Conservation (phyloP, 192 early-diverging fungal genomes). For the Coemansia sp. region DNA sequence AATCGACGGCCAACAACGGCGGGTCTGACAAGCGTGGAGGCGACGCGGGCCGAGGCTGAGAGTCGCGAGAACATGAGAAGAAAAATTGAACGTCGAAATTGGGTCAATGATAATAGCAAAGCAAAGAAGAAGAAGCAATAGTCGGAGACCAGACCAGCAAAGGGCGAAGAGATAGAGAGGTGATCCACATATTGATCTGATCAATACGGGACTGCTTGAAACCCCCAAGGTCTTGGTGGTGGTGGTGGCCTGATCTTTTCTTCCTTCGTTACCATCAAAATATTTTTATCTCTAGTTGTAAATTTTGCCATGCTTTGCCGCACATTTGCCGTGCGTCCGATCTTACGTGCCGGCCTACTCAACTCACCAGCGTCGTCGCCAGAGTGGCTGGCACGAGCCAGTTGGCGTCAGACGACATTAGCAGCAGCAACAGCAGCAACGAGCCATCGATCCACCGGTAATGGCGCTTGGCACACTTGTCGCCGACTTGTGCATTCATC, state of each 20-base stretch:
- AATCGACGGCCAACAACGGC: constrained; percentile 40
- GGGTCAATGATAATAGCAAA: neutral
- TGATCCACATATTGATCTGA: neutral
- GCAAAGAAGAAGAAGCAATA: neutral
- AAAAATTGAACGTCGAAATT: neutral
- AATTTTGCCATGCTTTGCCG: constrained; percentile 6
- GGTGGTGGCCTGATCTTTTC: neutral
- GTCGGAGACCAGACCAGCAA: neutral
- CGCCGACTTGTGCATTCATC: constrained; percentile 10
- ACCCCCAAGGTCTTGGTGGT: neutral
- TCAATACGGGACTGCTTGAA: neutral
- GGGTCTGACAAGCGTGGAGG: constrained; percentile 19
- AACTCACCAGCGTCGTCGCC: neutral
- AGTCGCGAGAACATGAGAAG: constrained; percentile 33
- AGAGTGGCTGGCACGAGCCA: neutral
- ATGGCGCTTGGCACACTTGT: neutral
- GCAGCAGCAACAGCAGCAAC: neutral
- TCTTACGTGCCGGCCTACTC: neutral
- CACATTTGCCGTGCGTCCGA: neutral
- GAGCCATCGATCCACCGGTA: neutral
- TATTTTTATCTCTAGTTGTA: neutral
- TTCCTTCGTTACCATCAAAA: neutral
- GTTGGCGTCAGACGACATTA: neutral
- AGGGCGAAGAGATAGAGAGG: neutral
- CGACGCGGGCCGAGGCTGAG: constrained; percentile 40